Evolutionary conservation across 805 yeast genomes (phyloP), one percentile per base, ranked within the genome.

Genomic region (Suhomyces sp.): DNA sequence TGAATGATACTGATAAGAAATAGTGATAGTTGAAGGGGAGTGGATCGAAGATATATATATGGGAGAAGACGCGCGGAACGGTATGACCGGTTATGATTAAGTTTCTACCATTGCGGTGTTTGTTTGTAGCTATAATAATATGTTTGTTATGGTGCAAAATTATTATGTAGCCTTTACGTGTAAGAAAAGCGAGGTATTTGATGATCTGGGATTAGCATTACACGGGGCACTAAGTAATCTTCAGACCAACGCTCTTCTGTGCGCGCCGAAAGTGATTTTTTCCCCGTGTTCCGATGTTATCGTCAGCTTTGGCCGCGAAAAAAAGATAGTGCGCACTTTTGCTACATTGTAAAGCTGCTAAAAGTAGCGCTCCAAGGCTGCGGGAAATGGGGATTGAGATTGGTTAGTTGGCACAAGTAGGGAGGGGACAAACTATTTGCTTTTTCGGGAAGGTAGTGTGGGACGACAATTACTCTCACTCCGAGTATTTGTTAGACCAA

Each of bases 1-100:
- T 53, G 39, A 33, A 33, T 36, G 25, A 29, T 21, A 20, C 19
- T 29, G 22, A 20, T 14, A 11, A 29, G 11, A 16, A 19, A 14
- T 28, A 19, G 14, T 22, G 15, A 19, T 20, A 22, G 19, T 31
- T 24, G 17, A 25, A 21, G n/a, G 21, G 17, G 26, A 13, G 11
- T 13, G 26, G 35, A 15, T 25, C 19, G 11, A 9, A 18, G 12
- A 11, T 15, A 24, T 31, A 25, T 31, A 31, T 31, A 31, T 31
- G 20, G 14, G 21, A 20, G 4, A 10, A 25, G 9, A 30, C 25
- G 29, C 29, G 29, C 6, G 7, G 13, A 6, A 17, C 17, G 13
- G n/a, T n/a, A n/a, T n/a, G n/a, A n/a, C n/a, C n/a, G n/a, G n/a
- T n/a, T n/a, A n/a, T n/a, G n/a, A n/a, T n/a, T n/a, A n/a, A n/a